These are phyloP conservation scores for Linnemannia exigua DNA, from an alignment of 192 early-diverging fungal species.

Conservation along the genomic window DNA sequence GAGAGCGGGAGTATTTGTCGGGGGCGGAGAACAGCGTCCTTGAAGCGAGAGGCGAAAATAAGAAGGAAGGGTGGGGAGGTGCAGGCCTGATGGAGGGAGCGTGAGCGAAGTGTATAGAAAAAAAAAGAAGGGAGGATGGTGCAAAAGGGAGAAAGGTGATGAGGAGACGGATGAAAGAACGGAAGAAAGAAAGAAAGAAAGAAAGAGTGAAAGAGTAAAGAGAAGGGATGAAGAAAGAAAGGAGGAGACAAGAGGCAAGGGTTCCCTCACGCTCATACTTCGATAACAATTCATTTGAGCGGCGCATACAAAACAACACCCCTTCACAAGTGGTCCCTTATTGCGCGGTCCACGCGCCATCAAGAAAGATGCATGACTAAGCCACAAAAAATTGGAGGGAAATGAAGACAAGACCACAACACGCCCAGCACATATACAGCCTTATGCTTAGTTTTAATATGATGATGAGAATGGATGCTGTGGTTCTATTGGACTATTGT, in stretches of 20 bases:
- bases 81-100: not conserved
- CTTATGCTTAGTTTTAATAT: not conserved
- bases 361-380: not conserved
- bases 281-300: not conserved
- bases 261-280: not conserved
- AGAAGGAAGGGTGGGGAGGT: not conserved
- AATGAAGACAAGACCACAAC: not conserved
- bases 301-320: too few species aligned
- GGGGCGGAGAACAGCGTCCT: not conserved
- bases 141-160: not conserved
- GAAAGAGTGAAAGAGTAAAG: not conserved
- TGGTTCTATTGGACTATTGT: constrained; percentile 11
- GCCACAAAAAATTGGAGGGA: not conserved
- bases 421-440: not conserved
- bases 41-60: not conserved
- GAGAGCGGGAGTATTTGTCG: not conserved
- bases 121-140: not conserved
- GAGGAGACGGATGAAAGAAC: not conserved
- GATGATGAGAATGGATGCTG: constrained; percentile 9
- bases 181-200: not conserved
- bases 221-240: not conserved
- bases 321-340: too few species aligned
- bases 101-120: not conserved
- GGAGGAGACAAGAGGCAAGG: not conserved
- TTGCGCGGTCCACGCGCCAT: not conserved